phyloP scores from a whole-genome alignment of 768 basidiomycete genomes.

The Pisolithus sp. region DNA sequence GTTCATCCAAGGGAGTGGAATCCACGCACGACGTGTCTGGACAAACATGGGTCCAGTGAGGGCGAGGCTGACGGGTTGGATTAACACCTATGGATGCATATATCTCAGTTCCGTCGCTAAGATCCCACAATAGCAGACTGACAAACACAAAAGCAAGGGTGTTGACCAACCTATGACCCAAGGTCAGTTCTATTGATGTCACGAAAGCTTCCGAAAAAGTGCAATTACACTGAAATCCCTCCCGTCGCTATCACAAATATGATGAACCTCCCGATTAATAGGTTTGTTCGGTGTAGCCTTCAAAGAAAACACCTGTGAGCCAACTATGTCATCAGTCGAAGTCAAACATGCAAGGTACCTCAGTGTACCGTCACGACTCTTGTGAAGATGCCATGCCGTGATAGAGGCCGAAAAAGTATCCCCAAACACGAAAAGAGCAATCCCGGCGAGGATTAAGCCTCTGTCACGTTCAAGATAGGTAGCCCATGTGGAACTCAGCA shows the following conservation, averaged over 20 bases:
- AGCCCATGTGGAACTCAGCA: background rate
- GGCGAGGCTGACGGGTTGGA: slow-evolving; percentile 11
- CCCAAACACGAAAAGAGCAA: slow-evolving; percentile 4
- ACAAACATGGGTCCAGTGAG: slow-evolving; percentile 17
- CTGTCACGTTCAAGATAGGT: background rate
- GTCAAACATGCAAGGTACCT: background rate
- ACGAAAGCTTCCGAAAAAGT: background rate
- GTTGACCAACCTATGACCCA: slow-evolving; percentile 16
- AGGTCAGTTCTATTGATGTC: background rate
- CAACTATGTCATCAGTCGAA: too few species aligned
- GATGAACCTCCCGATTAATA: slow-evolving; percentile 7
- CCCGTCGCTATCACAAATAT: slow-evolving; percentile 22
- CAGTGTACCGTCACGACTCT: background rate
- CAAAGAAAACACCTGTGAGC: too few species aligned
- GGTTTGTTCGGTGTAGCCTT: background rate
- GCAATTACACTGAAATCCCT: slow-evolving; percentile 18
- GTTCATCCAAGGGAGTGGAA: background rate
- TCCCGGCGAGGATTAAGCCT: background rate
- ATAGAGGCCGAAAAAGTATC: slow-evolving; percentile 1
- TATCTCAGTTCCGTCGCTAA: background rate
- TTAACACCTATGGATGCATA: slow-evolving; percentile 7
- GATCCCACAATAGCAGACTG: background rate
- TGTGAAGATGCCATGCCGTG: slow-evolving; percentile 2
- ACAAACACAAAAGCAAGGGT: slow-evolving; percentile 20
- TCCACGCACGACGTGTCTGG: slow-evolving; percentile 20